Evolutionary conservation across 2,329 filamentous ascomycete species (phyloP).

Genomic region (Zymoseptoria ardabiliae): DNA sequence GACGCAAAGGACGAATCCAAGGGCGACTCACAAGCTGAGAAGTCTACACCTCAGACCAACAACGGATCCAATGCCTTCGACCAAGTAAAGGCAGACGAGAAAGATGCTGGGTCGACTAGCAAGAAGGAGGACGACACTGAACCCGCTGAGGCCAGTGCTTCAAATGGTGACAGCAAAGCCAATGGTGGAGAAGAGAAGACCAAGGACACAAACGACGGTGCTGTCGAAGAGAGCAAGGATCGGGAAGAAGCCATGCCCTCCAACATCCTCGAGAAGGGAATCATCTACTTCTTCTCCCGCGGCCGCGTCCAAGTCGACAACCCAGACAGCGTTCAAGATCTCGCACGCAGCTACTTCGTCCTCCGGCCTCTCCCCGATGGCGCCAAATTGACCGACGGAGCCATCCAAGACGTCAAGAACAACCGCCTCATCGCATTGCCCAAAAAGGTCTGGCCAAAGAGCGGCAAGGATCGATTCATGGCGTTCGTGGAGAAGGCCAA

Average conservation of each 20-base stretch:
- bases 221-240: conserved; percentile 44
- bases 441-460: conserved; percentile 73
- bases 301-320: conserved; percentile 66
- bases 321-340: conserved; percentile 60
- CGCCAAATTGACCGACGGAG: conserved; percentile 57
- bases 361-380: conserved; percentile 64
- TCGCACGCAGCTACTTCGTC: conserved; percentile 72
- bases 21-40: conserved; percentile 12
- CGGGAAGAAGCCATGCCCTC: conserved; percentile 48
- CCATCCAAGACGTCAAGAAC: conserved; percentile 51
- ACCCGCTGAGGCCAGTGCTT: conserved; percentile 5
- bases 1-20: conserved; percentile 19
- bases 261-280: conserved; percentile 73
- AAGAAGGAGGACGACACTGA: conserved; percentile 13
- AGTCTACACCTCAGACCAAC: conserved; percentile 1
- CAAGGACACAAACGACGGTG: conserved; percentile 20
- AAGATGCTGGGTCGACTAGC: conserved; percentile 22
- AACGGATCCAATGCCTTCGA: conserved; percentile 22
- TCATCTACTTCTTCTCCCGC: conserved; percentile 87
- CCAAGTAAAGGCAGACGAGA: conserved; percentile 25
- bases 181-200: conserved; percentile 5
- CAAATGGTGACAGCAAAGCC: conserved; percentile 9
- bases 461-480: conserved; percentile 64
- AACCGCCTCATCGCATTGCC: conserved; percentile 70
- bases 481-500: conserved; percentile 73